Base-by-base conservation (phyloP, 2,329 filamentous ascomycete genomes). In the Aspergillus versicolor region DNA sequence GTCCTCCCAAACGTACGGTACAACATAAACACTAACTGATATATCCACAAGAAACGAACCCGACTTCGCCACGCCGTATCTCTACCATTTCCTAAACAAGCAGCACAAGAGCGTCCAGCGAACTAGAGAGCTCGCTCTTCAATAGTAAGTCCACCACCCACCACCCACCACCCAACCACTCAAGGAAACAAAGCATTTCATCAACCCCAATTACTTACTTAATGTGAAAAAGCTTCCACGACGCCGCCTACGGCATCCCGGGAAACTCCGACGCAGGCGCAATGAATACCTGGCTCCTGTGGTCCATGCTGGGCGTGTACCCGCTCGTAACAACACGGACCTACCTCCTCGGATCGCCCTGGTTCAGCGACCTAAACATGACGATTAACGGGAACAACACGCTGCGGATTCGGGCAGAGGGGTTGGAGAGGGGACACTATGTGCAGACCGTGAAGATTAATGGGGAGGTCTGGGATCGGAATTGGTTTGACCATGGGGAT, bases 261-360 rank as follows among this genome's bases (percentile, higher is more conserved):
- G 87, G 88, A 0, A 90, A 90, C 70, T 85, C 81, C 41, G 87
- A 90, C 67, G 86, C 85, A 1, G 88, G 79, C 0, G 79, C 79
- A 1, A 66, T 82, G 61, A 79, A 81, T 43, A 79, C 76, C 44
- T 82, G 79, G 80, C 67, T 82, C 3, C 61, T 82, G 0, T 82
- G 78, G 75, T 75, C 81, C 56, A 77, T 82, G 67, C 61, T 82
- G 0, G 80, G 80, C 0, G 60, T 81, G 9, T 81, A 80, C 60
- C 79, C 79, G 0, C 69, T 81, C 2, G 76, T 79, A 22, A 79
- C 78, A 0, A 78, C 80, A 21, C 75, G 78, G 0, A 70, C 79
- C 0, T 82, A 82, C 62, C 67, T 82, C 4, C 64, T 81, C 1
- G 73, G 73, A 5, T 77, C 75, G 11, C 78, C 79, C 0, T 79